Evolutionary conservation across 805 yeast genomes (phyloP).

Genomic region (Cyberlindnera veronae): DNA sequence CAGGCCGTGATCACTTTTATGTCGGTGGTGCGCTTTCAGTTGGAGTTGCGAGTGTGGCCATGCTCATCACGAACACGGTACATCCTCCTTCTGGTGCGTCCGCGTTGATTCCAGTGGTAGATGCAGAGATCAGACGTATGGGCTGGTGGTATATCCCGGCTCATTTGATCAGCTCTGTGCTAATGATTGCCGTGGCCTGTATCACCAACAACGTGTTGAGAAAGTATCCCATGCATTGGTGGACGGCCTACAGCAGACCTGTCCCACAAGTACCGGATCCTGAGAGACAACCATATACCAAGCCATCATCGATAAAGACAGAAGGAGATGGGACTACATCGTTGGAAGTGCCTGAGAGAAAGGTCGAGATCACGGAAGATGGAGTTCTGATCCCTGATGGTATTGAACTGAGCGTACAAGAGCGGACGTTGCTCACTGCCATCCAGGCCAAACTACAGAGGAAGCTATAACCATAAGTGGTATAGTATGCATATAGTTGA

Average conservation of each 20-base stretch:
- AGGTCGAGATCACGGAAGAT: not conserved
- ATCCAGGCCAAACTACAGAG: constrained; percentile 1
- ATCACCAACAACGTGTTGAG: constrained; percentile 52
- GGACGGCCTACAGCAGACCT: constrained; percentile 33
- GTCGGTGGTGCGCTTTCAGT: constrained; percentile 57
- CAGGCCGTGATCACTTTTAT: constrained; percentile 48
- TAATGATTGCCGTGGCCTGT: constrained; percentile 48
- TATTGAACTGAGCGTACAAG: not conserved
- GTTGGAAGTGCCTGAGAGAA: not conserved
- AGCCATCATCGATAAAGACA: not conserved
- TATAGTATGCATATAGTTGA: too few species aligned
- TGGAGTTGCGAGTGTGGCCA: constrained; percentile 48
- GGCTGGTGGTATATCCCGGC: constrained; percentile 67
- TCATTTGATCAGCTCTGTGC: constrained; percentile 45
- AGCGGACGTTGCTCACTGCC: constrained; percentile 5
- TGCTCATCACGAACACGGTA: constrained; percentile 51
- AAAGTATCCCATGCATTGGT: constrained; percentile 58
- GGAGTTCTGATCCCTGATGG: not conserved
- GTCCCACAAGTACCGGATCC: too few species aligned
- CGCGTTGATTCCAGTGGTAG: constrained; percentile 54
- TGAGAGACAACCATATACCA: too few species aligned
- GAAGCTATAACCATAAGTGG: too few species aligned
- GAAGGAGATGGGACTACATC: not conserved
- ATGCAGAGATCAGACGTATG: constrained; percentile 41
- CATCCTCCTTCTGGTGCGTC: constrained; percentile 78